phyloP scores from a whole-genome alignment of 2,329 filamentous ascomycete genomes.

The Cryoendolithus antarcticus region DNA sequence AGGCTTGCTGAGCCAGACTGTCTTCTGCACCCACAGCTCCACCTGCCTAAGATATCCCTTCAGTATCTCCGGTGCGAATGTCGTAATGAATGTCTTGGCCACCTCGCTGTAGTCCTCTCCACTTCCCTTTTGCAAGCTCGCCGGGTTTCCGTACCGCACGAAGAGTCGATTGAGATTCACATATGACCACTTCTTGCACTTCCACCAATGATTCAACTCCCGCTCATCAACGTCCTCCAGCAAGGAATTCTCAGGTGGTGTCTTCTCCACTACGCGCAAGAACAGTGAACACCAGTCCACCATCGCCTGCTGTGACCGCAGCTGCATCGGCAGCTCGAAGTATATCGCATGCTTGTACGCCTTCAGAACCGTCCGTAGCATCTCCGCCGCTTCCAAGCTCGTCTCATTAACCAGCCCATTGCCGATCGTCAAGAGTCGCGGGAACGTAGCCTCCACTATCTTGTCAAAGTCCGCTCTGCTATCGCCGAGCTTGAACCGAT shows the following conservation, averaged over 20 bases:
- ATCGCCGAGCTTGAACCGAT: conserved; percentile 82
- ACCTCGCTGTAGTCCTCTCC: conserved; percentile 67
- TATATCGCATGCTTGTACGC: conserved; percentile 97
- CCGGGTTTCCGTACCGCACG: conserved; percentile 82
- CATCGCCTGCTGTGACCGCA: conserved; percentile 71
- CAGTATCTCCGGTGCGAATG: conserved; percentile 89
- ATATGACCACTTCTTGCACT: conserved; percentile 99
- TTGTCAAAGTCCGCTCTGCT: conserved; percentile 80
- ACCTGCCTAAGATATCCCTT: conserved; percentile 91
- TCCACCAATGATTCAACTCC: conserved; percentile 97
- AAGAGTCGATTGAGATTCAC: conserved; percentile 94
- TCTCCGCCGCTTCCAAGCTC: conserved; percentile 88
- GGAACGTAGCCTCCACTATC: conserved; percentile 85
- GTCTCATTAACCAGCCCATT: conserved; percentile 81
- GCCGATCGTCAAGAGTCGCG: conserved; percentile 73
- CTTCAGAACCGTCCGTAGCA: conserved; percentile 90
- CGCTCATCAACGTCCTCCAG: conserved; percentile 69
- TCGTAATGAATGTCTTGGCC: conserved; percentile 79
- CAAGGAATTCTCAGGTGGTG: conserved; percentile 67
- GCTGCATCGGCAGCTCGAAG: conserved; percentile 66
- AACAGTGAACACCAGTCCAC: conserved; percentile 96
- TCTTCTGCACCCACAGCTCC: conserved; percentile 94
- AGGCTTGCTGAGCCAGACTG: conserved; percentile 85
- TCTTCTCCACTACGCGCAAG: conserved; percentile 76
- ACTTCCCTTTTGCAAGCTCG: conserved; percentile 59